These are phyloP conservation scores for Vitis hybrid DNA, from an alignment of 177 flowering plant species.

Conservation along the genomic window DNA sequence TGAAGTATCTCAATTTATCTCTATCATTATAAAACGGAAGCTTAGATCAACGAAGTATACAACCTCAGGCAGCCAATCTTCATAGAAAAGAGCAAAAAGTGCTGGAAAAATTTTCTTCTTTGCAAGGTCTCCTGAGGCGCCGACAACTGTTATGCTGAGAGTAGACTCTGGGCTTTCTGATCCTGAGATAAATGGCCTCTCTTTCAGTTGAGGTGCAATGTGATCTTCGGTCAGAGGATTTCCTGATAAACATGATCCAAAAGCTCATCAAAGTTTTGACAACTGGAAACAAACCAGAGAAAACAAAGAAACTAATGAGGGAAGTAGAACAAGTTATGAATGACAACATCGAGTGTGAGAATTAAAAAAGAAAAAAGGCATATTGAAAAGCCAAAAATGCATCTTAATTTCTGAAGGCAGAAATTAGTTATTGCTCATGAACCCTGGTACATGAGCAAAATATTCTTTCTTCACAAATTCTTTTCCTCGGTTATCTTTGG, in stretches of 20 bases:
- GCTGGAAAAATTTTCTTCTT: constrained; percentile 92
- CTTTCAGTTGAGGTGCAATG: constrained; percentile 17
- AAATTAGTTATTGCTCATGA: too few species aligned
- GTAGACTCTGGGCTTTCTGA: constrained; percentile 32
- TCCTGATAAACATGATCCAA: constrained; percentile 28
- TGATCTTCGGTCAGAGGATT: constrained; percentile 28
- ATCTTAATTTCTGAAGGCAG: too few species aligned
- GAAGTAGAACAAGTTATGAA: too few species aligned
- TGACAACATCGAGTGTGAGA: too few species aligned
- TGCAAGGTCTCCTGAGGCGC: constrained; percentile 93
- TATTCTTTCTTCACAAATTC: too few species aligned
- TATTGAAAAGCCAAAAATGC: too few species aligned
- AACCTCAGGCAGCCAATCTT: constrained; percentile 80
- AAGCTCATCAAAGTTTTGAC: not conserved
- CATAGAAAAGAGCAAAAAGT: constrained; percentile 80
- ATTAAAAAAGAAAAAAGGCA: too few species aligned
- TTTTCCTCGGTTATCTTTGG: too few species aligned
- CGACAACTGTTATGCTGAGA: constrained; percentile 74
- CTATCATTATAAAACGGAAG: not conserved
- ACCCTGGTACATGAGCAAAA: too few species aligned
- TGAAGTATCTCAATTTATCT: not conserved
- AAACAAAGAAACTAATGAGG: not conserved
- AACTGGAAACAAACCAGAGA: not conserved
- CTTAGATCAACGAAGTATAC: not conserved
- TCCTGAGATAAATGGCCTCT: constrained; percentile 18